phyloP scores from a whole-genome alignment of 2,329 filamentous ascomycete genomes.

The Penicillium vulpinum region DNA sequence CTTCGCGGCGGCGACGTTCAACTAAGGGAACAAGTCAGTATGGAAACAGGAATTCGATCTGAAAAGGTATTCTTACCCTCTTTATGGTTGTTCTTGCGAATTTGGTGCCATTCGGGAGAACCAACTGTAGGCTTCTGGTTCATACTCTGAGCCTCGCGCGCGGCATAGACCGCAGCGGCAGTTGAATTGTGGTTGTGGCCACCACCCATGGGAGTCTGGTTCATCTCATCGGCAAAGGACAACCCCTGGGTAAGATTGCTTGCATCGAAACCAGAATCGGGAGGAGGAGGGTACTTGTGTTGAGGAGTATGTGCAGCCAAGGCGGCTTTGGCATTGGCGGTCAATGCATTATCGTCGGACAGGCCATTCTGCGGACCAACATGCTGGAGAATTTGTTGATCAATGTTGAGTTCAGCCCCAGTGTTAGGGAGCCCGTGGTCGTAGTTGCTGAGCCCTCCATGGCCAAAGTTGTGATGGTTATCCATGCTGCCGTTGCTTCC shows the following conservation, averaged over 20 bases:
- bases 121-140: constrained; percentile 82
- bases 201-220: constrained; percentile 37
- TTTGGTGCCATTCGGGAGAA: constrained; percentile 96
- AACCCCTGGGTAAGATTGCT: constrained; percentile 38
- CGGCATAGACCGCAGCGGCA: constrained; percentile 58
- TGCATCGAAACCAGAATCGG: constrained; percentile 40
- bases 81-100: constrained; percentile 97
- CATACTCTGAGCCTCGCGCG: constrained; percentile 53
- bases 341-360: constrained; percentile 48
- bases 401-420: constrained; percentile 44
- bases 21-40: constrained; percentile 57
- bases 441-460: constrained; percentile 37
- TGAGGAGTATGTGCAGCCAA: constrained; percentile 47
- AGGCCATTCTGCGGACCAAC: constrained; percentile 56
- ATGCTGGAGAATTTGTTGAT: constrained; percentile 51
- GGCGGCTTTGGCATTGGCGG: constrained; percentile 50
- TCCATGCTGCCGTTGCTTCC: constrained; percentile 44
- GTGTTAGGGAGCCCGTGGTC: constrained; percentile 42
- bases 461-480: constrained; percentile 36
- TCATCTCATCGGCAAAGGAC: constrained; percentile 44
- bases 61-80: constrained; percentile 67
- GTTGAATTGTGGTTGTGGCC: constrained; percentile 53
- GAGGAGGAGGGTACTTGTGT: constrained; percentile 48
- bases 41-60: background rate
- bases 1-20: constrained; percentile 92